A percentile compares a stretch with the other conserved stretches of the same genome.
These are phyloP conservation scores for Trypanosoma cruzi DNA, from an alignment of 208 protist species.

Conservation along the genomic window DNA sequence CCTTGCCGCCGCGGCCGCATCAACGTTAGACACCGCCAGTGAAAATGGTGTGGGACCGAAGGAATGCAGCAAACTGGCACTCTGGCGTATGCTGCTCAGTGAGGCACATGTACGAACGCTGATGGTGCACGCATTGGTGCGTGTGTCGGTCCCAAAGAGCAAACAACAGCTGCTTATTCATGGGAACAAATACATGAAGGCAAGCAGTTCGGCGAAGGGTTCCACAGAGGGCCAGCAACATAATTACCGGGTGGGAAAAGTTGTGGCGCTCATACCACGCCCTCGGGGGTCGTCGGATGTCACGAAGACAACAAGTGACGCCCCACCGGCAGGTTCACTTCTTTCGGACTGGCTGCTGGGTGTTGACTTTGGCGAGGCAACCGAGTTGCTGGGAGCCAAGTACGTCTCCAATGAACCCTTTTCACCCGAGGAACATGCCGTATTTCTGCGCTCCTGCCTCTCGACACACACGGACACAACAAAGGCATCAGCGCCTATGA, in stretches of 20 bases:
- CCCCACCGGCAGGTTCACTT: conserved; percentile 12
- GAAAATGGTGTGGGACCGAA: background rate
- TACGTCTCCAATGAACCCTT: conserved; percentile 57
- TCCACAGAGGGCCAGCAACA: conserved; percentile 6
- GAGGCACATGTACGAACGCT: conserved; percentile 44
- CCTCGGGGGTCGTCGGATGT: conserved; percentile 10
- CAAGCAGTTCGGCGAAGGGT: background rate
- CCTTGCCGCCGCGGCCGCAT: conserved; percentile 28
- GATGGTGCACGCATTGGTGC: conserved; percentile 53
- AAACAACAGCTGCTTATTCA: conserved; percentile 47
- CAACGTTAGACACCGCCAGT: too few relatives aligned
- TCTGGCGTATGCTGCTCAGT: conserved; percentile 40
- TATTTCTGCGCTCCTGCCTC: conserved; percentile 65
- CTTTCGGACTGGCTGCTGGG: conserved; percentile 56
- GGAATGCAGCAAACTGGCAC: background rate
- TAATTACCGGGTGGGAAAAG: conserved; percentile 53
- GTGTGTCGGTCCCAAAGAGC: conserved; percentile 52
- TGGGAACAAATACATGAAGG: conserved; percentile 42
- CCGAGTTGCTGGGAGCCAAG: conserved; percentile 49
- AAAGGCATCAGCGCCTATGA: conserved; percentile 24
- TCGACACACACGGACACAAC: conserved; percentile 21
- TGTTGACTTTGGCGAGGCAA: conserved; percentile 71
- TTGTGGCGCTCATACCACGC: conserved; percentile 60
- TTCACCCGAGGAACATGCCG: conserved; percentile 52
- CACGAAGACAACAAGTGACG: background rate